Percentiles rank a stretch among this genome's conserved stretches.
Evolutionary conservation across 345 rosid genomes (phyloP).

Genomic region (Lepidium sativum): DNA sequence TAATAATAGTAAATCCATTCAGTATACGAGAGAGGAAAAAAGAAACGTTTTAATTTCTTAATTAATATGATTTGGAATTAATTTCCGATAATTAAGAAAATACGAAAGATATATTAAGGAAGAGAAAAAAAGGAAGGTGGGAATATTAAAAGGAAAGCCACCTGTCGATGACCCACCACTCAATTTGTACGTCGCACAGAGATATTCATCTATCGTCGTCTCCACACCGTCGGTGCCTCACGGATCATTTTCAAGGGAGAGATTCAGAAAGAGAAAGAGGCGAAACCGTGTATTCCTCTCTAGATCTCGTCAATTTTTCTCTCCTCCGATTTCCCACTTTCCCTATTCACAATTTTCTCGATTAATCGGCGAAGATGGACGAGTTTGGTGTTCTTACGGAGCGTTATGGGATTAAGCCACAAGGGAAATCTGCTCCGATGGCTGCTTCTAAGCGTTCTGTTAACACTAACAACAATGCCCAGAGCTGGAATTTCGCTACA

Average conservation of each 20-base stretch:
- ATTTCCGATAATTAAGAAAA: neutral
- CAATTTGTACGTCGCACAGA: neutral
- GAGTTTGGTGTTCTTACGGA: constrained; percentile 79
- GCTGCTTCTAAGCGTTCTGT: constrained; percentile 45
- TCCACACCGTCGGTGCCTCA: constrained; percentile 21
- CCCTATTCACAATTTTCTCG: constrained; percentile 10
- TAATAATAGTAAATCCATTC: no score
- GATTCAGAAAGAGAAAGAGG: neutral
- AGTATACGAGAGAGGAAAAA: neutral
- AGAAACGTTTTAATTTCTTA: neutral
- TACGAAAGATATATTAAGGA: neutral
- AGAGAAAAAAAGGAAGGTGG: constrained; percentile 9
- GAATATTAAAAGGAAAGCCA: constrained; percentile 18
- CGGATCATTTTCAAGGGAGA: constrained; percentile 4
- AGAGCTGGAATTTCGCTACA: constrained; percentile 21
- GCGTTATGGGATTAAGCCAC: constrained; percentile 71
- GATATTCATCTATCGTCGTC: constrained; percentile 5
- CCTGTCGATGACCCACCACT: constrained; percentile 18
- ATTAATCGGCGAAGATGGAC: constrained; percentile 40
- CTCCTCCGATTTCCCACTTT: neutral
- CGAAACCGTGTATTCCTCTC: constrained; percentile 1
- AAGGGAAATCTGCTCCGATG: constrained; percentile 88
- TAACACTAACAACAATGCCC: constrained; percentile 9
- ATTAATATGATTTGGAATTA: neutral
- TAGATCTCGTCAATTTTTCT: constrained; percentile 5